Percentiles rank a stretch among this genome's conserved stretches.
Evolutionary conservation across 2,329 filamentous ascomycete genomes (phyloP).

Genomic region (Graphiopsis chlorocephala): DNA sequence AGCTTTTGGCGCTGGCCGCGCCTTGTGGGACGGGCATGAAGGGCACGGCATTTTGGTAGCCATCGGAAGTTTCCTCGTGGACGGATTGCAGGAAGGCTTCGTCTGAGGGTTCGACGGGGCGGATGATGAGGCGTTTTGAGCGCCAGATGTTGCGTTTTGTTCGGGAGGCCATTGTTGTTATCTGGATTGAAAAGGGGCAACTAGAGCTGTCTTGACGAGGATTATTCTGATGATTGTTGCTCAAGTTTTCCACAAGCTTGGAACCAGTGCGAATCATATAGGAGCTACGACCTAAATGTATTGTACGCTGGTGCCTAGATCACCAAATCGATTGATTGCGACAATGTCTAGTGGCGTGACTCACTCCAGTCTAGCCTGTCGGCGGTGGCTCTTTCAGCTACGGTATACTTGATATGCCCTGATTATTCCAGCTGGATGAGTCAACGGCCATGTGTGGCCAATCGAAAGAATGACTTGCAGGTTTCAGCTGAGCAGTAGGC

Average conservation of each 20-base stretch:
- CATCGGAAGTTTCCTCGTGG: constrained; percentile 15
- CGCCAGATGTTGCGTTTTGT: constrained; percentile 32
- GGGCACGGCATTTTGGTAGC: constrained; percentile 14
- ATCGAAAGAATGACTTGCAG: background rate
- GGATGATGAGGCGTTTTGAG: constrained; percentile 40
- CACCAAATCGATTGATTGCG: background rate
- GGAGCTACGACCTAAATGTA: too few relatives aligned
- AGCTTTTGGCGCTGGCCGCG: constrained; percentile 27
- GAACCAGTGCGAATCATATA: background rate
- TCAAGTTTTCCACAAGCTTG: background rate
- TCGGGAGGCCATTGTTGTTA: background rate
- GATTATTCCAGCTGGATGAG: background rate
- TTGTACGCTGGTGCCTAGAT: background rate
- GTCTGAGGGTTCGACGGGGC: constrained; percentile 36
- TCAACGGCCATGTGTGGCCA: background rate
- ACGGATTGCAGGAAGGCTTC: constrained; percentile 30
- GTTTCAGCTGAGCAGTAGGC: background rate
- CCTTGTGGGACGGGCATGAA: constrained; percentile 33
- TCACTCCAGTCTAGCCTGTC: background rate
- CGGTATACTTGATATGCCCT: background rate
- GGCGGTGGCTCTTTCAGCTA: background rate
- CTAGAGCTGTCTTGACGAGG: background rate
- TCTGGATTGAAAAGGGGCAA: too few relatives aligned
- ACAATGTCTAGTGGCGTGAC: background rate
- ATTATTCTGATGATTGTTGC: background rate